Percentiles rank a stretch among this genome's conserved stretches.
These are phyloP conservation scores for Metschnikowia aberdeeniae DNA, from an alignment of 805 yeast genomes.

Conservation along the genomic window DNA sequence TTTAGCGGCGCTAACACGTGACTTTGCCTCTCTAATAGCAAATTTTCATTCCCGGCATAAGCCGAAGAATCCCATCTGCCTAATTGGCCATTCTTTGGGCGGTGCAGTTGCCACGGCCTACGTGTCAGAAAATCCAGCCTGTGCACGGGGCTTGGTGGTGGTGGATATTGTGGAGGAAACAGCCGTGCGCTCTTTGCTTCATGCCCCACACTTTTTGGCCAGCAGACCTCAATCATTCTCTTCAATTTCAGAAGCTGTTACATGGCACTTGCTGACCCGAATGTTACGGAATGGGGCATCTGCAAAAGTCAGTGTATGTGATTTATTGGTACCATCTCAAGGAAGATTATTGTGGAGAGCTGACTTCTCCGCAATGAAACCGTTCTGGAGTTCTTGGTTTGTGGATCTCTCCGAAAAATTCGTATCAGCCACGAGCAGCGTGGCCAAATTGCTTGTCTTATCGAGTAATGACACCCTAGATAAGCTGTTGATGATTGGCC, in stretches of 20 bases:
- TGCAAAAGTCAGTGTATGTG: slow-evolving; percentile 78
- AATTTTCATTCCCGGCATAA: slow-evolving; percentile 26
- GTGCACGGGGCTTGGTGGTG: slow-evolving; percentile 65
- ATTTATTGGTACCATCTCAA: slow-evolving; percentile 38
- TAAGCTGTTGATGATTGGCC: slow-evolving; percentile 83
- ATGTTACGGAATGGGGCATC: slow-evolving; percentile 54
- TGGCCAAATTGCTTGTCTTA: slow-evolving; percentile 66
- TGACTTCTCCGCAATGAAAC: slow-evolving; percentile 55
- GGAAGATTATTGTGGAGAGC: slow-evolving; percentile 53
- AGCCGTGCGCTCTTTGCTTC: slow-evolving; percentile 63
- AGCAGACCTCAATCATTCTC: slow-evolving; percentile 62
- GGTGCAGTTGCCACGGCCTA: slow-evolving; percentile 74
- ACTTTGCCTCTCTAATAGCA: slow-evolving; percentile 49
- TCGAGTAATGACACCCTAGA: slow-evolving; percentile 91
- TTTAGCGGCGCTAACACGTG: slow-evolving; percentile 51
- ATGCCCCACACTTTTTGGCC: slow-evolving; percentile 64
- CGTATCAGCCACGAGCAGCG: slow-evolving; percentile 17
- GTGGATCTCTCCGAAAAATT: slow-evolving; percentile 54
- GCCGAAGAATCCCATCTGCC: slow-evolving; percentile 33
- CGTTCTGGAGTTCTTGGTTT: slow-evolving; percentile 87
- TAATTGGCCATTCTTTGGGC: slow-evolving; percentile 91
- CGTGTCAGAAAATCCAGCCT: slow-evolving; percentile 23
- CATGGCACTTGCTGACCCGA: slow-evolving; percentile 70
- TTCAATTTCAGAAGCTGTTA: slow-evolving; percentile 55
- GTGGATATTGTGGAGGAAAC: slow-evolving; percentile 94